Conservation (phyloP, 106 monocot genomes). For the Dioscorea alata region DNA sequence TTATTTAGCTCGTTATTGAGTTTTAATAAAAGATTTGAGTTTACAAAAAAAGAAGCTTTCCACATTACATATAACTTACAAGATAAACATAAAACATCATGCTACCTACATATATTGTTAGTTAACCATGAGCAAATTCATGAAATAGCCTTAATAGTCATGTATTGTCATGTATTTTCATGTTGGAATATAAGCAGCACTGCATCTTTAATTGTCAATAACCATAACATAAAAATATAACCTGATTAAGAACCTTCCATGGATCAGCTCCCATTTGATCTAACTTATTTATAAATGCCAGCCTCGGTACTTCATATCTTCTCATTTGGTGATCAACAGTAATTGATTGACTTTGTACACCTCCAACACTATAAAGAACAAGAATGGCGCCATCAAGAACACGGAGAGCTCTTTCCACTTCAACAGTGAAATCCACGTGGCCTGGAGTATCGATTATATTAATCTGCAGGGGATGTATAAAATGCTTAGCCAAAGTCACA, state of each 20-base stretch:
- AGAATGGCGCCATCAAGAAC: constrained; percentile 99
- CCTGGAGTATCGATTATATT: constrained; percentile 99
- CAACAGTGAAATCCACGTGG: constrained; percentile 97
- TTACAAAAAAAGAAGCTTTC: too few relatives aligned
- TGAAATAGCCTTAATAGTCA: too few relatives aligned
- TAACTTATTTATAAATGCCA: constrained; percentile 96
- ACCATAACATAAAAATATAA: constrained; percentile 4
- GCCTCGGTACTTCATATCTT: constrained; percentile 91
- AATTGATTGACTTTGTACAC: constrained; percentile 96
- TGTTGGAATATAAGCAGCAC: neutral
- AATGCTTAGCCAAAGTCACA: neutral
- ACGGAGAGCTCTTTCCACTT: constrained; percentile 93
- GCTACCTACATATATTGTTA: too few relatives aligned
- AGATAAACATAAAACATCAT: too few relatives aligned
- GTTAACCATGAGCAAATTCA: too few relatives aligned
- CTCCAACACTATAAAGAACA: constrained; percentile 97
- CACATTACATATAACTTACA: too few relatives aligned
- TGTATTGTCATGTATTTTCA: neutral
- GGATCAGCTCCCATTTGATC: constrained; percentile 99
- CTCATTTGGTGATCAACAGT: constrained; percentile 99
- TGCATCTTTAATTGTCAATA: neutral
- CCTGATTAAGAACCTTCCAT: constrained; percentile 99
- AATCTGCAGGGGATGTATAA: constrained; percentile 36
- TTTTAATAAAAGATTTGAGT: too few relatives aligned
- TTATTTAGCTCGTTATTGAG: too few relatives aligned